Conservation (phyloP, 345 rosid species). For the Aquilaria sinensis region DNA sequence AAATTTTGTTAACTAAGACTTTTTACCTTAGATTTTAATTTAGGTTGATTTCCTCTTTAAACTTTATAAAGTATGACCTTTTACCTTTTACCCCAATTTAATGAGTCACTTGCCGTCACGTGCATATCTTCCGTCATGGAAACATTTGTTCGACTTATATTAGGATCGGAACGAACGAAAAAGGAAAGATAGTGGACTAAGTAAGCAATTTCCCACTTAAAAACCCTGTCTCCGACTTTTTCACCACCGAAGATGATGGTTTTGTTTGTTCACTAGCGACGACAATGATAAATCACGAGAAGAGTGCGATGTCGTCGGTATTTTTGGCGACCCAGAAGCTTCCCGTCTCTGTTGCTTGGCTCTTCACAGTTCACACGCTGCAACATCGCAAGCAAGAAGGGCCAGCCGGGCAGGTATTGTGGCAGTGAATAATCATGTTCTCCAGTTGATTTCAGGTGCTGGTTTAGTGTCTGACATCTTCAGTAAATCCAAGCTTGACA, state of each 20-base stretch:
- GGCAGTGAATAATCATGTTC: slow-evolving; percentile 55
- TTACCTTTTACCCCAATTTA: too few species aligned
- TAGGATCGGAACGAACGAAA: too few species aligned
- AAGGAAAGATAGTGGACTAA: too few species aligned
- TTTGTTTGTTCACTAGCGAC: slow-evolving; percentile 16
- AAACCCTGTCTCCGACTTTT: slow-evolving; percentile 32
- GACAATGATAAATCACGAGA: slow-evolving; percentile 74
- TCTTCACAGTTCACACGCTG: slow-evolving; percentile 85
- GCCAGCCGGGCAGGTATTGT: slow-evolving; percentile 92
- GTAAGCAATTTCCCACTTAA: slow-evolving; percentile 18
- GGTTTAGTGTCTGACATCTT: slow-evolving; percentile 92
- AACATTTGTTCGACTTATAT: too few species aligned
- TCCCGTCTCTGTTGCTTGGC: slow-evolving; percentile 84
- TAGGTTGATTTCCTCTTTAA: too few species aligned
- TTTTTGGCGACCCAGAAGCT: slow-evolving; percentile 81
- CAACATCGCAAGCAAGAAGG: slow-evolving; percentile 97
- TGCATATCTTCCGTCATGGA: too few species aligned
- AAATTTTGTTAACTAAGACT: too few species aligned
- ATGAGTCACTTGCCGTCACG: too few species aligned
- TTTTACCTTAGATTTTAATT: too few species aligned
- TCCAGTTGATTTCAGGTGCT: slow-evolving; percentile 75
- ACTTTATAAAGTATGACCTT: too few species aligned
- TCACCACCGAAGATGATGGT: slow-evolving; percentile 15
- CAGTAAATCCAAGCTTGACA: slow-evolving; percentile 67
- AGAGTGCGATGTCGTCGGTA: slow-evolving; percentile 91